Evolutionary conservation across 1,139 yeast species (phyloP).

Genomic region (Yamadazyma sp.): DNA sequence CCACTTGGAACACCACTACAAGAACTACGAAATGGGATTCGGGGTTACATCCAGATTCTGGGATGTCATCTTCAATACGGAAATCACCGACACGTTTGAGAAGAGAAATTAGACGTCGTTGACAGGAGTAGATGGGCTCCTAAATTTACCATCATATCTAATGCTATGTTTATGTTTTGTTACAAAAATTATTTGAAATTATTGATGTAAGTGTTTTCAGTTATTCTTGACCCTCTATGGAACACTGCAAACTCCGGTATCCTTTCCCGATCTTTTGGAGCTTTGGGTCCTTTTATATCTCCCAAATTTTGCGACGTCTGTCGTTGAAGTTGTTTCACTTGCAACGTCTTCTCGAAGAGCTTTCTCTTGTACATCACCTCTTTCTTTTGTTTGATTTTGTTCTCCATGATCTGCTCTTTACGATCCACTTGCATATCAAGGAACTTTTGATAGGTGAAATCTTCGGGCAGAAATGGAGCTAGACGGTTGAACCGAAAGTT

Average conservation of each 20-base stretch:
- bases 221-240: constrained; percentile 12
- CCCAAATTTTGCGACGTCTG: constrained; percentile 13
- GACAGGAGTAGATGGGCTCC: too few relatives aligned
- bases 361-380: constrained; percentile 6
- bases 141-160: too few relatives aligned
- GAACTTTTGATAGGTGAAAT: constrained; percentile 7
- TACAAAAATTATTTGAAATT: constrained; percentile 5
- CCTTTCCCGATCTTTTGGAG: constrained; percentile 2
- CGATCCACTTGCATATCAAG: constrained; percentile 1
- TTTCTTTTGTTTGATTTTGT: constrained; percentile 5
- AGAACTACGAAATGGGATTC: constrained; percentile 92
- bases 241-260: constrained; percentile 5
- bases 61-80: constrained; percentile 88
- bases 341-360: constrained; percentile 6
- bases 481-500: constrained; percentile 11
- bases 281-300: not conserved
- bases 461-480: constrained; percentile 6
- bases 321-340: not conserved
- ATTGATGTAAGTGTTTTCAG: constrained; percentile 8
- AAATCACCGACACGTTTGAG: constrained; percentile 37
- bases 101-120: constrained; percentile 24
- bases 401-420: not conserved
- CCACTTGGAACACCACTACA: constrained; percentile 96
- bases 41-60: constrained; percentile 94
- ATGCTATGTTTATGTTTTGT: not conserved